These are phyloP conservation scores for Arthroderma uncinatum DNA, from an alignment of 2,329 filamentous ascomycete species.

Conservation along the genomic window DNA sequence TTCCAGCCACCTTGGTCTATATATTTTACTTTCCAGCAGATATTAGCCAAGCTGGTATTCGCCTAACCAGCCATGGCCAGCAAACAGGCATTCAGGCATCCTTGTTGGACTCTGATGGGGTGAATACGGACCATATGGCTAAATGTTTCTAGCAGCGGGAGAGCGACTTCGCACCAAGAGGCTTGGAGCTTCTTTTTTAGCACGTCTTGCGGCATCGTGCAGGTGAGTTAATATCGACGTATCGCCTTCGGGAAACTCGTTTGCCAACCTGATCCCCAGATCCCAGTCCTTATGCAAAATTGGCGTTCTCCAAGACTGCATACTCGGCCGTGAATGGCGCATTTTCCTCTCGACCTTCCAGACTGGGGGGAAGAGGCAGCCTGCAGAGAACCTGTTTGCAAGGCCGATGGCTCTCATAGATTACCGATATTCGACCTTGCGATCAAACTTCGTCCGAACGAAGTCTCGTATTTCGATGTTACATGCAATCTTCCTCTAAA, in stretches of 20 bases:
- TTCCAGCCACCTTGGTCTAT: not conserved
- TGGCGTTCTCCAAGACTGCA: not conserved
- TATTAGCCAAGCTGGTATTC: constrained; percentile 1
- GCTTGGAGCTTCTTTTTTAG: constrained; percentile 2
- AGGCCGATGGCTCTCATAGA: not conserved
- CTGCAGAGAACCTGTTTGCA: not conserved
- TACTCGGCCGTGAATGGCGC: not conserved
- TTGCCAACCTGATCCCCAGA: not conserved
- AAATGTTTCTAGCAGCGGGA: not conserved
- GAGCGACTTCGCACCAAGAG: not conserved
- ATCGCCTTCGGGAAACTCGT: not conserved
- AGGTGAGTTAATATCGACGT: not conserved
- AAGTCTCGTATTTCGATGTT: not conserved
- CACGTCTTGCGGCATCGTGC: not conserved
- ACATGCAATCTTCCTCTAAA: not conserved
- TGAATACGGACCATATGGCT: not conserved
- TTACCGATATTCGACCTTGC: not conserved
- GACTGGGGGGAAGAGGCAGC: not conserved
- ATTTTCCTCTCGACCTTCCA: not conserved
- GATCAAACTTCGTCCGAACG: not conserved
- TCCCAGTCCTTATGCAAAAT: not conserved
- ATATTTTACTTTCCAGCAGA: not conserved
- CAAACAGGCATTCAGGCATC: not conserved
- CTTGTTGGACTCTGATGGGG: not conserved
- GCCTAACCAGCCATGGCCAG: not conserved